Base-by-base conservation (phyloP, 1,284 basidiomycete genomes). In the Rhodotorula sp. region DNA sequence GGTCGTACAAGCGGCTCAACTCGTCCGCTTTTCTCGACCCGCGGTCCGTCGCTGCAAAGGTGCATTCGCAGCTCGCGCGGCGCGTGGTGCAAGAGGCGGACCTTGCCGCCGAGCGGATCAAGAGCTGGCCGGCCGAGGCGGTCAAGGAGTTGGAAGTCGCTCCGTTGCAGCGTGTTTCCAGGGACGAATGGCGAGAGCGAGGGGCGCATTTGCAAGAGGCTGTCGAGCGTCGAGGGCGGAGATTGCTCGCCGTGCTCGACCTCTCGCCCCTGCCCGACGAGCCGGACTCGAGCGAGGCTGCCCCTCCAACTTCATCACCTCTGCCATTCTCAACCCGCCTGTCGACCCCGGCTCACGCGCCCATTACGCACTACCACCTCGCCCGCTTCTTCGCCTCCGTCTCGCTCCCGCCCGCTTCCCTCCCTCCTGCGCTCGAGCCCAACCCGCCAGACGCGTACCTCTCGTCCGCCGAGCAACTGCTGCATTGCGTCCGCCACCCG, bases 21-120 rank as follows among this genome's bases (percentile, higher is more conserved):
- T n/a, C 66, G 8, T 27, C 45, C 1, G 65, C 65, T 5, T 34
- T 34, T 34, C 34, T 34, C 34, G 34, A 34, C 5, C 34, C 34
- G 34, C 34, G 34, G 3, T 8, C 10, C 42, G 59, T 54, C 14
- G 27, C 21, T 5, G 21, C 27, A 14, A n/a, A 59, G 3, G 45
- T 61, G 27, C 58, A 66, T 16, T 44, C 58, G 25, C 65, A 61
- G 7, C 58, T 71, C 23, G 53, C 60, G 5, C 57, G 54, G 23
- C 56, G 70, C 4, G 61, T 71, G 16, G 66, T 42, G 7, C 70
- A 71, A n/a, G 70, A 71, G 25, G 44, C 55, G 10, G 70, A 71
- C 21, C 49, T 71, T 58, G 44, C 48, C 13, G 55, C 57, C 17
- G 70, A 67, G 52, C 61, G 70, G 14, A 44, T 58, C 19, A 67